Percentiles rank a stretch among this genome's conserved stretches.
Evolutionary conservation across 257 asterid species (phyloP).

Genomic region (Coffea eugenioides): DNA sequence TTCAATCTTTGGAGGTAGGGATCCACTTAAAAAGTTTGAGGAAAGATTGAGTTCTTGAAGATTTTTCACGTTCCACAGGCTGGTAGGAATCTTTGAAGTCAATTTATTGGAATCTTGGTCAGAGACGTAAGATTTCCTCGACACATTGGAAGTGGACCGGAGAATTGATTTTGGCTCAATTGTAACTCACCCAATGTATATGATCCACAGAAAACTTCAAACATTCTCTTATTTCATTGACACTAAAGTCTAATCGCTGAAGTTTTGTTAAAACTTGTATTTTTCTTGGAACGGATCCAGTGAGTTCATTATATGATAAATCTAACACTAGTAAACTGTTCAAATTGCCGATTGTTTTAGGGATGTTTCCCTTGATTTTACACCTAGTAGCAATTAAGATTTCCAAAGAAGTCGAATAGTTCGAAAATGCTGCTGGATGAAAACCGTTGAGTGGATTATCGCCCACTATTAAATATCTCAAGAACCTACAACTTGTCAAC

Average conservation of each 20-base stretch:
- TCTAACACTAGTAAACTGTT: not conserved
- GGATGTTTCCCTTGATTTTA: constrained; percentile 29
- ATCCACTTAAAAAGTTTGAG: not conserved
- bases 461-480: not conserved
- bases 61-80: not conserved
- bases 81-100: constrained; percentile 19
- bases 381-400: accelerated
- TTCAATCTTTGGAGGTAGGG: not conserved
- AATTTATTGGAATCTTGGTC: constrained; percentile 21
- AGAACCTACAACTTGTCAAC: constrained; percentile 9
- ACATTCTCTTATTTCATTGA: constrained; percentile 18
- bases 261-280: not conserved
- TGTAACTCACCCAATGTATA: not conserved
- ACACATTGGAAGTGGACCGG: constrained; percentile 31
- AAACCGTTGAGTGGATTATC: constrained; percentile 17
- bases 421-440: constrained; percentile 33
- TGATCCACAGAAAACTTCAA: not conserved
- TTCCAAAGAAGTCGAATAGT: constrained; percentile 28
- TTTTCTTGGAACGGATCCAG: constrained; percentile 7
- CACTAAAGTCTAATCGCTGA: not conserved
- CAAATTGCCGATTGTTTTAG: constrained; percentile 32
- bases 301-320: not conserved
- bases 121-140: constrained; percentile 20
- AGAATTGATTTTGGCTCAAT: constrained; percentile 14
- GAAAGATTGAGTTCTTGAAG: not conserved